Percentiles rank a stretch among this genome's conserved stretches.
Conservation (phyloP, 106 monocot genomes). For the Acorus calamus region DNA sequence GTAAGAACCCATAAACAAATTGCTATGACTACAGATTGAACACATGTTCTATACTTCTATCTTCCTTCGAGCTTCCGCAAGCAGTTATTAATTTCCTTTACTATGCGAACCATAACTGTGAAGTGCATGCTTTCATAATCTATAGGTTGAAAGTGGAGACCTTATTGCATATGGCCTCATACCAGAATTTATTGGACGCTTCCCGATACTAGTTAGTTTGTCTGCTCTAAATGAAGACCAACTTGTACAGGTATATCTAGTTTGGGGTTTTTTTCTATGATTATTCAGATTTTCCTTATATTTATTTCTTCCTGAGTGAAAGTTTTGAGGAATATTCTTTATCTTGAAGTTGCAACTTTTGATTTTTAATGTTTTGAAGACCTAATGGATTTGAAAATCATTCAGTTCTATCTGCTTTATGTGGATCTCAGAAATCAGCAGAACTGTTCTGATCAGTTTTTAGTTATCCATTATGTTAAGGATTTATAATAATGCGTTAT, state of each 20-base stretch:
- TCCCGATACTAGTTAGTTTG: constrained; percentile 89
- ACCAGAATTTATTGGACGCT: constrained; percentile 98
- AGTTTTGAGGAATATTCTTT: no score
- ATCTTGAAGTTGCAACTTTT: not conserved
- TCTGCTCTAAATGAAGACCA: constrained; percentile 83
- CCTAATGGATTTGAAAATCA: no score
- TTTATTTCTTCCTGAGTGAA: no score
- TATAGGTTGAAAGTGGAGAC: constrained; percentile 93
- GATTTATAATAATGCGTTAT: not conserved
- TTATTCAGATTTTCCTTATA: no score
- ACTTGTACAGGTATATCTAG: constrained; percentile 68
- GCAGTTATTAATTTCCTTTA: no score
- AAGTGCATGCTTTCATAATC: not conserved
- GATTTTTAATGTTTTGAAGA: not conserved
- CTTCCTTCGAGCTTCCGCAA: not conserved
- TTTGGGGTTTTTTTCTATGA: no score
- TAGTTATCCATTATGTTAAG: no score
- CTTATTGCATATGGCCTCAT: constrained; percentile 93
- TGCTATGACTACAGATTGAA: not conserved
- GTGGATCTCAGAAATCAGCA: no score
- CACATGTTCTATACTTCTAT: not conserved
- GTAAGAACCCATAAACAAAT: constrained; percentile 35
- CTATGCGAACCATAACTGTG: no score
- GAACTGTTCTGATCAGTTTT: no score
- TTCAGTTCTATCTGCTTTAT: no score